Evolutionary conservation across 2,329 filamentous ascomycete genomes (phyloP).

Genomic region (Talaromyces sp.): DNA sequence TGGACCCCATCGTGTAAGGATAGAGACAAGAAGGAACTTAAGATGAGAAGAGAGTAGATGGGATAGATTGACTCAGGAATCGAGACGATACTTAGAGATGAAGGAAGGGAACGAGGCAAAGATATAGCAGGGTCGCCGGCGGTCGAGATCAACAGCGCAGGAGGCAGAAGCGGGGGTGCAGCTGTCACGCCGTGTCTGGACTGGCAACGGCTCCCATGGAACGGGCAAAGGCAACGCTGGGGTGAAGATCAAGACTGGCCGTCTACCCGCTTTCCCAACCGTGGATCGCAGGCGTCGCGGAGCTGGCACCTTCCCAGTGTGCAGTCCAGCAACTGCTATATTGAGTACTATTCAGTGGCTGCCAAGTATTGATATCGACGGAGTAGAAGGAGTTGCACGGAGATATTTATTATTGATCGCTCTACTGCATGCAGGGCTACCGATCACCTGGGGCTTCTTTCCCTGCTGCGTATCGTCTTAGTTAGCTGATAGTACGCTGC

Average conservation of each 20-base stretch:
- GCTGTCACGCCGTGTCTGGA: background rate
- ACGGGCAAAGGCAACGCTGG: background rate
- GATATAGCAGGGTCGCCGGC: background rate
- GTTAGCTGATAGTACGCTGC: too few relatives aligned
- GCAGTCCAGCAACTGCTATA: too few relatives aligned
- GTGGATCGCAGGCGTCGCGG: background rate
- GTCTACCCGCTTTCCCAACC: background rate
- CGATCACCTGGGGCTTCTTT: background rate
- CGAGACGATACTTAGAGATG: background rate
- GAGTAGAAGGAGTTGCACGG: background rate
- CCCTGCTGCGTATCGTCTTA: too few relatives aligned
- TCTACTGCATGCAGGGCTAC: too few relatives aligned
- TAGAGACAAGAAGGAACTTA: too few relatives aligned
- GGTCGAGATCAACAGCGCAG: background rate
- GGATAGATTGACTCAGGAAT: background rate
- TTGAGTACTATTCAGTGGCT: too few relatives aligned
- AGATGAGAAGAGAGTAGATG: background rate
- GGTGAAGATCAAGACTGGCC: background rate
- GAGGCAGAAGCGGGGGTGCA: background rate
- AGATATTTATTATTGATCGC: background rate
- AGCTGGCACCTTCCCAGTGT: background rate
- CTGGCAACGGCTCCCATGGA: background rate
- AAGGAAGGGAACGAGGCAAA: background rate
- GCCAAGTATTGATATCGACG: too few relatives aligned
- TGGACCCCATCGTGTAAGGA: slow-evolving; percentile 1